Evolutionary conservation across 345 rosid genomes (phyloP).

Genomic region (Eucalyptus marginata): DNA sequence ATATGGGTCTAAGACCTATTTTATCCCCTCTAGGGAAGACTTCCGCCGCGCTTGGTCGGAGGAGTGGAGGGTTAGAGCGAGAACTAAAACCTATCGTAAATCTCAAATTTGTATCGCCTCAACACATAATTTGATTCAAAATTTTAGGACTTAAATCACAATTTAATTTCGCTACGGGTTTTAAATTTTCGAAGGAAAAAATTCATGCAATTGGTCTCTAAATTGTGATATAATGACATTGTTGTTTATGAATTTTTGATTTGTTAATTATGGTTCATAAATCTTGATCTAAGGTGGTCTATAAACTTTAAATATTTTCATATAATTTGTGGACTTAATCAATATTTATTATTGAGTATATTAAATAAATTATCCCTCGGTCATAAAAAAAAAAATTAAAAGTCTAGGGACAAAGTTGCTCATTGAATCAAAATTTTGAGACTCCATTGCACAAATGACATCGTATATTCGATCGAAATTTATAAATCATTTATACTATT

Average conservation of each 20-base stretch:
- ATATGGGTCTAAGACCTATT: no score
- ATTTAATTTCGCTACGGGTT: background rate
- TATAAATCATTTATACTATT: background rate
- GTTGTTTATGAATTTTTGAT: fast-evolving
- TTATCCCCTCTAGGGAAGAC: background rate
- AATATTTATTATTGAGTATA: background rate
- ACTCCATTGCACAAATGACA: background rate
- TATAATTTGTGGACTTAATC: background rate
- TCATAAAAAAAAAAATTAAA: background rate
- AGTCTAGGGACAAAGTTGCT: fast-evolving
- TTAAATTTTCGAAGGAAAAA: background rate
- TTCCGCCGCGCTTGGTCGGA: background rate
- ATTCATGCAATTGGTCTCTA: background rate
- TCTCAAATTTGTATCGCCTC: background rate
- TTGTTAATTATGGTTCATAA: background rate
- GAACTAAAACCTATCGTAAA: background rate
- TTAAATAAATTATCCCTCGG: background rate
- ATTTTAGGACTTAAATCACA: background rate
- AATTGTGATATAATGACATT: background rate
- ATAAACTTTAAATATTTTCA: background rate
- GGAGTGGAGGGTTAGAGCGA: background rate
- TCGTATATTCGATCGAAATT: background rate
- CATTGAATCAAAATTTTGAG: background rate
- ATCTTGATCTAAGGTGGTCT: background rate
- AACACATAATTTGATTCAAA: background rate